Conservation (phyloP, 2,329 filamentous ascomycete genomes). For the Sordariomycetes sp. region DNA sequence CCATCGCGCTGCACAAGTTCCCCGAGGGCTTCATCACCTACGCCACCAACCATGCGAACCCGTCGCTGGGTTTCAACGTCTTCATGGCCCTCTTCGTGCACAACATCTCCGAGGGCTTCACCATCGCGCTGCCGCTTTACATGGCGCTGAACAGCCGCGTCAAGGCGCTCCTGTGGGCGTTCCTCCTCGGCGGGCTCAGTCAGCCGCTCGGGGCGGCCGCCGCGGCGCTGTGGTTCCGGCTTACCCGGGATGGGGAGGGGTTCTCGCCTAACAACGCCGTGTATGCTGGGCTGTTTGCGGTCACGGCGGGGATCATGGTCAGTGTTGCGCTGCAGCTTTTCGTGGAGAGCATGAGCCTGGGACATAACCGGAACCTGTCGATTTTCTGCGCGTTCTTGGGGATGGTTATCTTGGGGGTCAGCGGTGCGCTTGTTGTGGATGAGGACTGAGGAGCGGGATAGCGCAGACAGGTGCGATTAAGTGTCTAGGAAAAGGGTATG, state of each 20-base stretch:
- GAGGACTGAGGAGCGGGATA: background rate
- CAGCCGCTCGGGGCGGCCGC: constrained; percentile 80
- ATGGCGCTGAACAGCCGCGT: constrained; percentile 74
- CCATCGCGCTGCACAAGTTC: constrained; percentile 92
- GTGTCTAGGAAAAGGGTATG: no score
- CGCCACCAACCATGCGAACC: constrained; percentile 93
- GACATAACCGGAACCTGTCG: constrained; percentile 67
- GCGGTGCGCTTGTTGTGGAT: constrained; percentile 67
- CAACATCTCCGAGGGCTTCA: constrained; percentile 96
- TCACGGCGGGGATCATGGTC: constrained; percentile 90
- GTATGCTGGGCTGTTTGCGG: constrained; percentile 76
- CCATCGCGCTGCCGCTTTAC: constrained; percentile 85
- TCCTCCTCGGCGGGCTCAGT: constrained; percentile 71
- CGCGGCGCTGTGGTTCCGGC: constrained; percentile 76
- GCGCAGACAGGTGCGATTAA: background rate
- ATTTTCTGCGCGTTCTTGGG: constrained; percentile 74
- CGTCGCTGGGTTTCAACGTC: constrained; percentile 75
- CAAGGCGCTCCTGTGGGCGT: constrained; percentile 76
- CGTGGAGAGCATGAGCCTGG: constrained; percentile 72
- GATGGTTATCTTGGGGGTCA: constrained; percentile 79
- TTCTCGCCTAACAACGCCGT: constrained; percentile 41
- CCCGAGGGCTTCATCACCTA: constrained; percentile 85
- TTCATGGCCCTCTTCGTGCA: constrained; percentile 96
- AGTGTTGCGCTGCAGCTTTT: constrained; percentile 86
- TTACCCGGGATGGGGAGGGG: constrained; percentile 29